phyloP scores from a whole-genome alignment of 768 basidiomycete species.

The Floccularia luteovirens region DNA sequence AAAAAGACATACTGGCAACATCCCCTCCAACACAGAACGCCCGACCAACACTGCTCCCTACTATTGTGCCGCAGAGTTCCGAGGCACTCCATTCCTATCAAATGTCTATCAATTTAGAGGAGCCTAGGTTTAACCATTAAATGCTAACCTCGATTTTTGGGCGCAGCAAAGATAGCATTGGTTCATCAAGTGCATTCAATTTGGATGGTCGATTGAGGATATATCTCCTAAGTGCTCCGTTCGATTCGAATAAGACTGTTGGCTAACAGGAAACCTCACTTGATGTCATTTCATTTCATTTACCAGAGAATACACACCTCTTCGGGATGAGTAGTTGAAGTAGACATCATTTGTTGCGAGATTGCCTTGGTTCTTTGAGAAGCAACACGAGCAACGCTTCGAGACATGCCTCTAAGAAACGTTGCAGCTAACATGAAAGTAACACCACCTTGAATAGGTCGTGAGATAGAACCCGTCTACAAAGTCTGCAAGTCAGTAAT shows the following conservation, averaged over 20 bases:
- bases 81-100: constrained; percentile 68
- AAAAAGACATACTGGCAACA: constrained; percentile 61
- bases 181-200: constrained; percentile 74
- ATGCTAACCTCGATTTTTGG: constrained; percentile 67
- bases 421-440: constrained; percentile 21
- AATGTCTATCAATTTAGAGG: constrained; percentile 5
- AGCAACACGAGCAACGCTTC: constrained; percentile 23
- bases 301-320: constrained; percentile 25
- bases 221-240: constrained; percentile 55
- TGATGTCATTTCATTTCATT: too few species aligned
- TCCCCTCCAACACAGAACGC: constrained; percentile 97
- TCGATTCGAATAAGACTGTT: constrained; percentile 65
- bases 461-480: background rate
- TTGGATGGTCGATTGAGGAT: constrained; percentile 75
- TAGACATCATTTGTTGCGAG: constrained; percentile 41
- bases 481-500: too few species aligned
- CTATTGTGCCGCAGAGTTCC: constrained; percentile 62
- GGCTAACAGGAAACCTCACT: too few species aligned
- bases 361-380: constrained; percentile 35
- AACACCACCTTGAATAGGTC: background rate
- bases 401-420: constrained; percentile 33
- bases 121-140: constrained; percentile 2
- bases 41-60: constrained; percentile 62
- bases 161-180: constrained; percentile 68
- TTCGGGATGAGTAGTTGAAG: constrained; percentile 14